Conservation (phyloP, 192 early-diverging fungal genomes). For the Endogone sp. region DNA sequence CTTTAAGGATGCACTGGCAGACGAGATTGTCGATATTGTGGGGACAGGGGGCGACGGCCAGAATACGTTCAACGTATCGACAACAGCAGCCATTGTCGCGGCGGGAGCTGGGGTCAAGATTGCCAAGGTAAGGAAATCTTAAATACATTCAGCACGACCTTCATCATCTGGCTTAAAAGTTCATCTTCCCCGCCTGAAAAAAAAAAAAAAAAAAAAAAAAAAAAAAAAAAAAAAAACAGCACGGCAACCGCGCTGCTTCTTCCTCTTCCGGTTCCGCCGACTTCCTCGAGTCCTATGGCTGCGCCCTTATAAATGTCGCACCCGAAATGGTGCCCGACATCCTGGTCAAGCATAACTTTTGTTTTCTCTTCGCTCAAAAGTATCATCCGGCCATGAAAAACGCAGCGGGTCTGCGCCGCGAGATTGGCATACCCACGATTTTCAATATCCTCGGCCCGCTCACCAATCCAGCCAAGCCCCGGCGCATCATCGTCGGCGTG, state of each 20-base stretch:
- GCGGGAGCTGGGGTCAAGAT: conserved; percentile 88
- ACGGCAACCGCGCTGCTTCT: conserved; percentile 91
- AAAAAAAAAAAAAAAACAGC: too few species aligned
- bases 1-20: conserved; percentile 38
- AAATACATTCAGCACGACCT: not conserved
- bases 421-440: conserved; percentile 89
- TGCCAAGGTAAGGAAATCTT: conserved; percentile 69
- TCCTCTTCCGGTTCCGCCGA: conserved; percentile 93
- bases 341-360: conserved; percentile 65
- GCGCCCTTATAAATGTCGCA: conserved; percentile 60
- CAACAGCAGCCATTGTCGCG: conserved; percentile 85
- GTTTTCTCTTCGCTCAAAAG: conserved; percentile 88
- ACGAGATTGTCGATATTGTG: conserved; percentile 81
- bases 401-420: conserved; percentile 67
- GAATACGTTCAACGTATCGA: conserved; percentile 96
- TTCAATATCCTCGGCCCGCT: conserved; percentile 95
- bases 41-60: conserved; percentile 99
- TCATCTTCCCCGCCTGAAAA: too few species aligned
- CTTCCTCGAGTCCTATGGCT: conserved; percentile 82
- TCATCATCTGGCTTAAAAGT: too few species aligned
- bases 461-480: conserved; percentile 82
- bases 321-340: conserved; percentile 65
- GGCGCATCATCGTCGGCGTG: conserved; percentile 88
- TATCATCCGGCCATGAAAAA: conserved; percentile 91
- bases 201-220: conserved; percentile 11